phyloP scores from a whole-genome alignment of 495 filamentous ascomycete genomes.

The Penicillium herquei region DNA sequence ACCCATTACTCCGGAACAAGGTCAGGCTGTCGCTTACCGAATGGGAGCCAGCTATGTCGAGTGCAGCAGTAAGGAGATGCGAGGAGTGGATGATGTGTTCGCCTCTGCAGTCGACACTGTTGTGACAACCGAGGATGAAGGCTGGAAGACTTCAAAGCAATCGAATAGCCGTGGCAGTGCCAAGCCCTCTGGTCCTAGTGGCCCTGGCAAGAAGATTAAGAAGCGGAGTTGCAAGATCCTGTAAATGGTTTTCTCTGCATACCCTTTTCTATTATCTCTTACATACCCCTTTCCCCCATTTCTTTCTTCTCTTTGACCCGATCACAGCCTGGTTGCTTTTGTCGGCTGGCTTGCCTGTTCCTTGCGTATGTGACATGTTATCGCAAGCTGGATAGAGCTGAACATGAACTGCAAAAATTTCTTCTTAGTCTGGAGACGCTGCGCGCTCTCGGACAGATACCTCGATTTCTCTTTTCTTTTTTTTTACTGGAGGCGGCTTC shows the following conservation, averaged over 20 bases:
- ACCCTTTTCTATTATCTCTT: slow-evolving; percentile 11
- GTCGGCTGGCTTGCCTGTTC: slow-evolving; percentile 25
- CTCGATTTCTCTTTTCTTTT: slow-evolving; percentile 11
- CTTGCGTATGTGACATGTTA: slow-evolving; percentile 26
- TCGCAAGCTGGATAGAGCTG: slow-evolving; percentile 31
- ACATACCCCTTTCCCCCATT: slow-evolving; percentile 6
- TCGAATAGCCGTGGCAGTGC: slow-evolving; percentile 18
- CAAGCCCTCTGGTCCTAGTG: slow-evolving; percentile 30
- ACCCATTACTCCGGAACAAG: slow-evolving; percentile 88
- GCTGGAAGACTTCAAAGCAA: slow-evolving; percentile 28
- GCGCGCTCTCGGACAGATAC: slow-evolving; percentile 17
- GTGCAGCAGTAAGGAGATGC: slow-evolving; percentile 97
- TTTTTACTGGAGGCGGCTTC: slow-evolving; percentile 21
- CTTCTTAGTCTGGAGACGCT: slow-evolving; percentile 23
- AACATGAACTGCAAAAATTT: slow-evolving; percentile 25
- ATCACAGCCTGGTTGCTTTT: slow-evolving; percentile 44
- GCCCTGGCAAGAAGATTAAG: slow-evolving; percentile 52
- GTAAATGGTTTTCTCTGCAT: slow-evolving; percentile 35
- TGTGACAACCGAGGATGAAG: slow-evolving; percentile 52
- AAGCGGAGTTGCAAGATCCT: slow-evolving; percentile 71
- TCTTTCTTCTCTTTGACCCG: slow-evolving; percentile 21
- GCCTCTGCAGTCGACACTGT: slow-evolving; percentile 83
- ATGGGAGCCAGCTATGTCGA: slow-evolving; percentile 97
- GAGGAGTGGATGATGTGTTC: slow-evolving; percentile 93
- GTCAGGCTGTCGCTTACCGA: slow-evolving; percentile 76